Evolutionary conservation across 2,329 filamentous ascomycete genomes (phyloP).

Genomic region (Achaetomium macrosporum): DNA sequence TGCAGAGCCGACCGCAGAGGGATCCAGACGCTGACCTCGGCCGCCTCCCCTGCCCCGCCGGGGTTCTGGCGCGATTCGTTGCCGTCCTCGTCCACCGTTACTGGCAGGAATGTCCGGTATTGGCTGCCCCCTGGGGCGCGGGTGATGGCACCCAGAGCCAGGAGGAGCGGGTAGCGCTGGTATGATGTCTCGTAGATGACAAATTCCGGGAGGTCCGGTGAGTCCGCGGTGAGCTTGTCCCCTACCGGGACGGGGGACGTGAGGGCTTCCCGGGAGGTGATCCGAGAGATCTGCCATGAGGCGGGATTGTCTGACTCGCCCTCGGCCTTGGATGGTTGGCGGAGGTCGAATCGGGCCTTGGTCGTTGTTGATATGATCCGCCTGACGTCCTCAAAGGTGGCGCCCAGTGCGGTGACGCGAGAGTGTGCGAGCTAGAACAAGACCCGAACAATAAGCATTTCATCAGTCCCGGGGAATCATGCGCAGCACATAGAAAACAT

Average conservation of each 20-base stretch:
- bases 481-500: constrained; percentile 19
- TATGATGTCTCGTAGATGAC: constrained; percentile 42
- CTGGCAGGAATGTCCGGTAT: constrained; percentile 29
- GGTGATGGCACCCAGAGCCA: constrained; percentile 36
- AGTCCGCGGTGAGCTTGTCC: constrained; percentile 29
- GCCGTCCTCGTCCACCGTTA: constrained; percentile 28
- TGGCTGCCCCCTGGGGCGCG: constrained; percentile 35
- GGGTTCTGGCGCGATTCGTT: constrained; percentile 11
- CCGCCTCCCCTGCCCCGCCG: constrained; percentile 27
- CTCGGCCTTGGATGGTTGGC: constrained; percentile 25
- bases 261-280: constrained; percentile 19
- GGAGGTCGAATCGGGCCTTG: constrained; percentile 34
- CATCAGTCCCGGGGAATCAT: too few relatives aligned
- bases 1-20: constrained; percentile 33
- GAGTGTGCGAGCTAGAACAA: constrained; percentile 31
- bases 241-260: constrained; percentile 16
- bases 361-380: constrained; percentile 28
- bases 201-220: constrained; percentile 35
- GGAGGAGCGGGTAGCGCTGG: constrained; percentile 38
- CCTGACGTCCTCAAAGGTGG: constrained; percentile 33
- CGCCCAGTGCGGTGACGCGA: constrained; percentile 31
- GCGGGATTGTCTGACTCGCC: constrained; percentile 22
- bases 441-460: neutral
- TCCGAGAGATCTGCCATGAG: constrained; percentile 34
- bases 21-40: constrained; percentile 40